A percentile compares a stretch with the other conserved stretches of the same genome.
phyloP scores from a whole-genome alignment of 139 green algal species.

The Limnomonas spitsbergensis region DNA sequence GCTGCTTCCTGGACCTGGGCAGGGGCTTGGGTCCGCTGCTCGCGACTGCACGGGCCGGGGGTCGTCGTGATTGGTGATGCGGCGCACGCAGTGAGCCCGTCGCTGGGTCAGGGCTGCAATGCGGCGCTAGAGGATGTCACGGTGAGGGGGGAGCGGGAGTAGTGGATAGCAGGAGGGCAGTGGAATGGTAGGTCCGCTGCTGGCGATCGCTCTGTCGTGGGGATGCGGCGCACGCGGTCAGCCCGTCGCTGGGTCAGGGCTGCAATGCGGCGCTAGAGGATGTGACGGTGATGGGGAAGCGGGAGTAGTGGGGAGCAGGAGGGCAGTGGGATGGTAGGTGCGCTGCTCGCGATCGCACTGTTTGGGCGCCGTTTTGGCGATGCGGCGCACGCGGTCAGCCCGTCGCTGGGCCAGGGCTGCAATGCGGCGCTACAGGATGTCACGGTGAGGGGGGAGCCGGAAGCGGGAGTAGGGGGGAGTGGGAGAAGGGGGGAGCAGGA shows the following conservation, averaged over 20 bases:
- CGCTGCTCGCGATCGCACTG: constrained; percentile 29
- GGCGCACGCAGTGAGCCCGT: constrained; percentile 28
- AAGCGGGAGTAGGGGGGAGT: no score
- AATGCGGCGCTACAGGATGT: constrained; percentile 37
- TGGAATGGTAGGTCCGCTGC: constrained; percentile 32
- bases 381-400: constrained; percentile 29
- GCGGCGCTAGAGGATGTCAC: constrained; percentile 29
- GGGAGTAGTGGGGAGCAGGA: not conserved
- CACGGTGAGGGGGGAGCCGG: constrained; percentile 16
- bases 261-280: constrained; percentile 40
- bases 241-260: constrained; percentile 31
- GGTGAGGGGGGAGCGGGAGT: constrained; percentile 15
- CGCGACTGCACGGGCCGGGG: constrained; percentile 17
- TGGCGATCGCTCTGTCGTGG: constrained; percentile 22
- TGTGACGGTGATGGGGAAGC: constrained; percentile 20
- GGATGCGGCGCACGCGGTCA: constrained; percentile 36
- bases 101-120: constrained; percentile 42
- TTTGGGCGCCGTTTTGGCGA: constrained; percentile 23
- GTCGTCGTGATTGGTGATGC: constrained; percentile 41
- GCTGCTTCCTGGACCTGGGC: constrained; percentile 11
- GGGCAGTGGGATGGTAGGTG: constrained; percentile 14
- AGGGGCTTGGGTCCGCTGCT: constrained; percentile 24
- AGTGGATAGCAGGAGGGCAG: not conserved
- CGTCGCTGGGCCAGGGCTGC: constrained; percentile 37
- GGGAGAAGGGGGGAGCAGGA: no score